Evolutionary conservation across 129 eudicot genomes (phyloP), one percentile per base, ranked within the genome.

Genomic region (Helianthus tuberosus): DNA sequence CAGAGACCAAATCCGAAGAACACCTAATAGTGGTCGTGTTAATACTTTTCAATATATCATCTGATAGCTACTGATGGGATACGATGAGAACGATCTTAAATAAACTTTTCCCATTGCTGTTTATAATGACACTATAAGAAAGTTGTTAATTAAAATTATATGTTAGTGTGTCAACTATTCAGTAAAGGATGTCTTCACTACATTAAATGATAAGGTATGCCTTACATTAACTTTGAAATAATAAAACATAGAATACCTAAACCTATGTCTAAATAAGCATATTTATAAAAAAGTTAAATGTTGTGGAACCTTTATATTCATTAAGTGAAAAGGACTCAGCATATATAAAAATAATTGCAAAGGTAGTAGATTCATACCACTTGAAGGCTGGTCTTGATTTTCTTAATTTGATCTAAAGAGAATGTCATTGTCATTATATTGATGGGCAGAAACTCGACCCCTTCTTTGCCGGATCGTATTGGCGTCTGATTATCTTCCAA

Each of bases 371-470:
- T 48, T 46, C 81, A 15, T 83, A 93, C 98, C 91, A 80, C 89
- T 36, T 86, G 76, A 55, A 93, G 88, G 53, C 47, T 77, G 72
- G 71, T 43, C 78, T 87, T 93, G 36, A 93, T 84, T 68, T 81
- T 69, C 78, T 82, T 89, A 78, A 93, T 78, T 8, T 81, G 73
- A 48, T 89, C 90, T 57, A 93, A 74, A 38, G 89, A 71, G 43
- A 93, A 93, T 41, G 91, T 66, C 47, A 88, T 44, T 0, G 96
- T 90, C 20, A 76, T 62, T 6, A 86, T 51, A 23, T 66, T 65
- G 17, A 86, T 77, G 13, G 98, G 96, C 41, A 53, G 82, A 49
- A 86, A 77, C 82, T 88, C 98, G 15, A 86, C 90, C 11, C 89
- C 93, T 1, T 77, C 70, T 11, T 76, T 80, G 0, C 89, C 91